phyloP scores from a whole-genome alignment of 2,329 filamentous ascomycete species.

The Scytalidium lignicola region DNA sequence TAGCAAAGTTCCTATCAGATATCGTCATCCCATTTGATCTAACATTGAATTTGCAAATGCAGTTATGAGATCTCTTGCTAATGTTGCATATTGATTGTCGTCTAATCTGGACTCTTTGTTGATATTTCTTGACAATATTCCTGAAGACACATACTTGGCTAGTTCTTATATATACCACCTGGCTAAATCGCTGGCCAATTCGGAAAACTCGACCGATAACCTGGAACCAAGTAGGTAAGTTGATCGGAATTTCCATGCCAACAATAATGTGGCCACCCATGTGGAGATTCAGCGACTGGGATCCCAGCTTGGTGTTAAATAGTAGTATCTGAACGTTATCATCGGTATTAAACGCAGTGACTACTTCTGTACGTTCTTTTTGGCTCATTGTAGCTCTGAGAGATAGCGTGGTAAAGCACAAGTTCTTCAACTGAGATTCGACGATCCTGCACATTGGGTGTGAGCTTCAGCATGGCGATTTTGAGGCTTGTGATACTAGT shows the following conservation, averaged over 20 bases:
- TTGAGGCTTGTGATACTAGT: no score
- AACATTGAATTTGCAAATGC: no score
- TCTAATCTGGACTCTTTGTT: no score
- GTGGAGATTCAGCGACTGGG: neutral
- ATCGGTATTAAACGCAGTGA: constrained; percentile 52
- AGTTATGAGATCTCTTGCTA: no score
- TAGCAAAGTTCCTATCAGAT: no score
- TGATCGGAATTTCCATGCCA: neutral
- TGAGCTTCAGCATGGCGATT: no score
- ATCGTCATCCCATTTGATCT: no score
- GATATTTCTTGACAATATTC: no score
- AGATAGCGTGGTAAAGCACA: constrained; percentile 29
- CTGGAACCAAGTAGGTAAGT: neutral
- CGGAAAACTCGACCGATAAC: neutral
- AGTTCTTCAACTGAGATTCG: neutral
- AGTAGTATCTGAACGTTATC: neutral
- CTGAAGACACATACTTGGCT: no score
- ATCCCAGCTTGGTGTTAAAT: neutral
- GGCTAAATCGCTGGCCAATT: neutral
- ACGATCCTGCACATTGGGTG: neutral
- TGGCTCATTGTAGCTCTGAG: constrained; percentile 67
- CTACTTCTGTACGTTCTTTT: constrained; percentile 56
- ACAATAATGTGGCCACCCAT: neutral
- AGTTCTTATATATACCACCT: neutral
- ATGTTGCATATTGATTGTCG: no score